A percentile compares a stretch with the other conserved stretches of the same genome.
These are phyloP conservation scores for Cyclospora cayetanensis DNA, from an alignment of 169 alveolate species.

Conservation along the genomic window DNA sequence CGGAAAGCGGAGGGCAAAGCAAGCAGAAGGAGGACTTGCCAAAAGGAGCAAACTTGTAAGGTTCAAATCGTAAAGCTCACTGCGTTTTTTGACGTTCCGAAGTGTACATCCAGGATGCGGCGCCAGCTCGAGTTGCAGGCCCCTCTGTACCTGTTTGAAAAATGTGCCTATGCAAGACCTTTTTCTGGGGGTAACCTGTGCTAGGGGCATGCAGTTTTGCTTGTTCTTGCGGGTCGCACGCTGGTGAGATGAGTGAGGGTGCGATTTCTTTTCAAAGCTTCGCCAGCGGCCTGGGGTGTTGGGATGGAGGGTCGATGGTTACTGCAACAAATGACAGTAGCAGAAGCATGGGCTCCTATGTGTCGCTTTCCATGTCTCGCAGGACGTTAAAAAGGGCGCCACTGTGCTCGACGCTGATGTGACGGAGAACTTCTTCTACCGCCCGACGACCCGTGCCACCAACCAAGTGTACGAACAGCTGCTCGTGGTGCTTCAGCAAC, in stretches of 20 bases:
- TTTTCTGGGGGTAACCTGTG: not conserved
- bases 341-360: not conserved
- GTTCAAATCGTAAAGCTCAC: no score
- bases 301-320: no score
- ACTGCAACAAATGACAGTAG: no score
- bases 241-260: not conserved
- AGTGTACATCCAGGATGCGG: no score
- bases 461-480: conserved; percentile 90
- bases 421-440: conserved; percentile 87
- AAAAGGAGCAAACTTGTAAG: conserved; percentile 43
- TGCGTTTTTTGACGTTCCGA: no score
- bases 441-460: conserved; percentile 93
- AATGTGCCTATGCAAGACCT: not conserved
- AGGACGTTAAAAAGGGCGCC: conserved; percentile 83
- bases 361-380: not conserved
- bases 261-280: no score
- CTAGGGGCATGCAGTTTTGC: not conserved
- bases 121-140: no score
- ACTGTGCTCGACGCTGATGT: conserved; percentile 88
- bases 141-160: not conserved
- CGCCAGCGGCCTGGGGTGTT: no score
- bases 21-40: conserved; percentile 75
- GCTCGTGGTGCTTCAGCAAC: conserved; percentile 85
- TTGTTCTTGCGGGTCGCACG: not conserved
- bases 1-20: conserved; percentile 68